Conservation (phyloP, 1,284 basidiomycete species). For the Boletus holoroseus region DNA sequence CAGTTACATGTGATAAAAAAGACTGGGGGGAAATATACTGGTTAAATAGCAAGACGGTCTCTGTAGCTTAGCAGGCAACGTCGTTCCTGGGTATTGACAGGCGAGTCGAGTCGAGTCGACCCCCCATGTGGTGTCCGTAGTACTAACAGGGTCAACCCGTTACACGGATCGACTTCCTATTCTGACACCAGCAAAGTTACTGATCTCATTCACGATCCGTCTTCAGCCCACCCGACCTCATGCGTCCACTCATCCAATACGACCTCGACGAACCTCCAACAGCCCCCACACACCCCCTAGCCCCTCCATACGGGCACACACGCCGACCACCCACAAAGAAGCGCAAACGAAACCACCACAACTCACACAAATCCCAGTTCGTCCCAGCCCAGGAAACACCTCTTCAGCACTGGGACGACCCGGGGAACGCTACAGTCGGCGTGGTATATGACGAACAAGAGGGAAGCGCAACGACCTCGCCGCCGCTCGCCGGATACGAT, state of each 20-base stretch:
- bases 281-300: neutral
- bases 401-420: slow-evolving; percentile 45
- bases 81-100: too few relatives aligned
- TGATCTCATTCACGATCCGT: neutral
- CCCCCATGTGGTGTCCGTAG: too few relatives aligned
- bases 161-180: too few relatives aligned
- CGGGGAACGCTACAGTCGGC: slow-evolving; percentile 28
- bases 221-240: neutral
- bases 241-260: slow-evolving; percentile 51
- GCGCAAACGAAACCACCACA: slow-evolving; percentile 40
- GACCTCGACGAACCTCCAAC: slow-evolving; percentile 32
- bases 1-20: too few relatives aligned
- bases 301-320: neutral
- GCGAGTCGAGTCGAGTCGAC: too few relatives aligned
- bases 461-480: neutral
- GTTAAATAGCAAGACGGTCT: too few relatives aligned
- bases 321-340: slow-evolving; percentile 42
- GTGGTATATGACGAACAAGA: slow-evolving; percentile 35
- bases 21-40: too few relatives aligned
- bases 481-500: neutral
- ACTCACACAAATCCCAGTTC: neutral
- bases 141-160: too few relatives aligned
- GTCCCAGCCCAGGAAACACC: slow-evolving; percentile 20
- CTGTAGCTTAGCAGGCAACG: too few relatives aligned
- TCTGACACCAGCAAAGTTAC: too few relatives aligned